Evolutionary conservation across 306 rosid genomes (phyloP), one percentile per base, ranked within the genome.

Genomic region (Prunus mira): DNA sequence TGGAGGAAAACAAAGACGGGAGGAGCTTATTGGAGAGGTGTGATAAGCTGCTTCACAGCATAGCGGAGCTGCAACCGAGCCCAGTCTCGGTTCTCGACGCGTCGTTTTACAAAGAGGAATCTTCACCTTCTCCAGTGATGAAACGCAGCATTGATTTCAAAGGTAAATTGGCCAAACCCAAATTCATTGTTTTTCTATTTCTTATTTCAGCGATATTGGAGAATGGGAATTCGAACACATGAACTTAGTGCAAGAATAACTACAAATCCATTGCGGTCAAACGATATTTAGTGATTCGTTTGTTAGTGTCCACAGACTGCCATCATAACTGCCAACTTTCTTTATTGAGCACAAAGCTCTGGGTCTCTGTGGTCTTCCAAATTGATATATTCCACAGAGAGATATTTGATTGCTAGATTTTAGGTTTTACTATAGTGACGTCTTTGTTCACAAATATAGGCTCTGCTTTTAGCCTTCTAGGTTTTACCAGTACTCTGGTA

Each of bases 1-100:
- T 62, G 78, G 96, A 90, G 72, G 96, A 86, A 52, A 76, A 81
- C 86, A 89, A 64, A 58, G 96, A 90, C 77, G 97, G 97, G 46
- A 87, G 80, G 78, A 88, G 78, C 79, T 76, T 89, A 25, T 70
- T 95, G 56, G 97, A 92, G 78, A 89, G 99, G 78, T 92, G 99
- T 62, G 97, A 89, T 69, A 95, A 87, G 79, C 79, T 95, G 75
- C 84, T 95, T 22, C 85, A 82, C 87, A 92, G 93, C 76, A 90
- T 95, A 75, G 96, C 97, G 14, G 97, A 91, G 93, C 77, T 90
- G 81, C 97, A 90, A 81, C 96, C 99, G 79, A 95, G 99, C 86
- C 99, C 99, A 0, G 93, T 92, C 68, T 95, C 99, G 17, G 99
- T 95, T 2, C 93, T 95, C 0, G 97, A 95, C 91, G 79, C 97